phyloP scores from a whole-genome alignment of 129 eudicot species.

The Gnaphalium uliginosum region DNA sequence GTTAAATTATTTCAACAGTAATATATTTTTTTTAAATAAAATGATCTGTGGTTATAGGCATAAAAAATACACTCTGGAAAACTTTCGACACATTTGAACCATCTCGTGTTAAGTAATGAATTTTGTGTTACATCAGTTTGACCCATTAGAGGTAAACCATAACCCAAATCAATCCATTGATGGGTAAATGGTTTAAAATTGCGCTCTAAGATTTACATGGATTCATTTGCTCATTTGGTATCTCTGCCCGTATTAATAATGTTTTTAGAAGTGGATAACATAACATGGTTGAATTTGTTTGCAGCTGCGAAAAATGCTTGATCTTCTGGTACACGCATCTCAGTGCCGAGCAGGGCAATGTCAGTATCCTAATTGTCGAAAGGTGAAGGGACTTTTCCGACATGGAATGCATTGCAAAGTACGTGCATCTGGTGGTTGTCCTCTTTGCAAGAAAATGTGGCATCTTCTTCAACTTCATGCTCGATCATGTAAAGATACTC shows the following conservation, averaged over 20 bases:
- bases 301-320: constrained; percentile 96
- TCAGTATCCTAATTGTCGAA: constrained; percentile 82
- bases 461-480: constrained; percentile 95
- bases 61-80: neutral
- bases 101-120: neutral
- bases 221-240: neutral
- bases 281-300: constrained; percentile 21
- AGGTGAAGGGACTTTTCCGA: constrained; percentile 94
- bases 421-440: constrained; percentile 91
- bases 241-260: neutral
- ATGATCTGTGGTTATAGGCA: no score
- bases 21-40: no score
- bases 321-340: constrained; percentile 94
- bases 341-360: constrained; percentile 79
- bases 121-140: neutral
- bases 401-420: constrained; percentile 81
- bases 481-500: constrained; percentile 85
- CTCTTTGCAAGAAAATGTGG: constrained; percentile 93
- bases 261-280: neutral
- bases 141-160: neutral
- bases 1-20: neutral
- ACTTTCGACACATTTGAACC: neutral
- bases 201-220: neutral
- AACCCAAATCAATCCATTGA: neutral
- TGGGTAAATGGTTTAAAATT: neutral